Percentiles rank a stretch among this genome's conserved stretches.
Conservation (phyloP, 1,284 basidiomycete genomes). For the Gomphus bonarii region DNA sequence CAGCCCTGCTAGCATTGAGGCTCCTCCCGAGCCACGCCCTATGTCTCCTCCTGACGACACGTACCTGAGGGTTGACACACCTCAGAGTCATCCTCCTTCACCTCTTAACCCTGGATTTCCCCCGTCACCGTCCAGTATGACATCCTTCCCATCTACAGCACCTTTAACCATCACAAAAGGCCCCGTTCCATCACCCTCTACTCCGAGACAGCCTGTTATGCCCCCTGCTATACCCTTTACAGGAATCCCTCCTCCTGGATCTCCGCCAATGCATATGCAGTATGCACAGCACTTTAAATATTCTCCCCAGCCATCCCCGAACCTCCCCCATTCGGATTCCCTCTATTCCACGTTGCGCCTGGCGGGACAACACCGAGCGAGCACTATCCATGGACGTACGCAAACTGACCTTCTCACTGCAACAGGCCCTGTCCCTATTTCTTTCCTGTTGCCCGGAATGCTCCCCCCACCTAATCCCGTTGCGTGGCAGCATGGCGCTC, state of each 20-base stretch:
- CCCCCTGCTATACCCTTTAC: conserved; percentile 8
- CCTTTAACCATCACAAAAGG: background rate
- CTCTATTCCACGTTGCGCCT: conserved; percentile 19
- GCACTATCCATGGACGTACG: conserved; percentile 47
- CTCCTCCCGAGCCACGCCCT: background rate
- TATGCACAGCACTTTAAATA: conserved; percentile 12
- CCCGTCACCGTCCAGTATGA: conserved; percentile 5
- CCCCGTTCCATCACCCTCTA: conserved; percentile 17
- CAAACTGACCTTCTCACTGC: conserved; percentile 42
- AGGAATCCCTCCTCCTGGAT: conserved; percentile 11
- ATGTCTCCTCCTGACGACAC: background rate
- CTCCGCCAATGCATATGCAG: conserved; percentile 13
- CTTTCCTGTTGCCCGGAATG: conserved; percentile 26
- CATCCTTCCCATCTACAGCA: background rate
- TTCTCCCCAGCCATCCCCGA: conserved; percentile 20
- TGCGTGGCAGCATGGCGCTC: too few species aligned
- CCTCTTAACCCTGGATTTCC: conserved; percentile 10
- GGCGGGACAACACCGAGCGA: conserved; percentile 30
- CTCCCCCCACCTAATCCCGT: conserved; percentile 1
- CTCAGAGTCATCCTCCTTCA: conserved; percentile 5
- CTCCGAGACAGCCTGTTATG: conserved; percentile 11
- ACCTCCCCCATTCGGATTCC: conserved; percentile 23
- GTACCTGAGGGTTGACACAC: conserved; percentile 3
- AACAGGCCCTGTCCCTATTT: conserved; percentile 52
- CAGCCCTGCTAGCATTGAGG: background rate